phyloP scores from a whole-genome alignment of 1,284 basidiomycete genomes.

The Ceratobasidium sp. region DNA sequence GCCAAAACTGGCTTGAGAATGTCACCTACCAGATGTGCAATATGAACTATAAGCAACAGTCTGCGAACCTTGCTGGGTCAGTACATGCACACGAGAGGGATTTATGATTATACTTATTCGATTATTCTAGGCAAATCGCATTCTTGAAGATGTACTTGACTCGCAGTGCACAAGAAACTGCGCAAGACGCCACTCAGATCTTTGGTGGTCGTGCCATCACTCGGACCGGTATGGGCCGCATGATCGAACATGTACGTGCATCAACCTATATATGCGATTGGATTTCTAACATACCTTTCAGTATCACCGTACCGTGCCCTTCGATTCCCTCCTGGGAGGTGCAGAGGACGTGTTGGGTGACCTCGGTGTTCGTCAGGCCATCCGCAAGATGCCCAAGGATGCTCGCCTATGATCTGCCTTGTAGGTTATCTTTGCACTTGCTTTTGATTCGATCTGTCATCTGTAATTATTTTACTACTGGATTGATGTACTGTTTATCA shows the following conservation, averaged over 20 bases:
- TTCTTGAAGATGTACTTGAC: conserved; percentile 83
- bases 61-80: conserved; percentile 62
- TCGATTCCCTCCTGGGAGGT: conserved; percentile 78
- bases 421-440: not conserved
- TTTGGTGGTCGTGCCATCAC: conserved; percentile 87
- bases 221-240: conserved; percentile 77
- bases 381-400: conserved; percentile 70
- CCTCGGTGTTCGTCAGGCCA: conserved; percentile 77
- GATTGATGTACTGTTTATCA: conserved; percentile 41
- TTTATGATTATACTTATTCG: not conserved
- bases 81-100: not conserved
- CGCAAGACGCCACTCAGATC: conserved; percentile 83
- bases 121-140: conserved; percentile 73
- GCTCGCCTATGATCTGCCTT: conserved; percentile 41
- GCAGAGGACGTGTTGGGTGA: conserved; percentile 79
- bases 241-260: conserved; percentile 74
- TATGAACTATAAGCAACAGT: conserved; percentile 67
- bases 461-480: conserved; percentile 31
- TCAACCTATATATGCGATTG: conserved; percentile 30
- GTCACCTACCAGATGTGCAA: conserved; percentile 70
- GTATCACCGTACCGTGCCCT: conserved; percentile 76
- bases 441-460: conserved; percentile 23
- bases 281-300: conserved; percentile 53
- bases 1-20: conserved; percentile 69
- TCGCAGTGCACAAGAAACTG: conserved; percentile 76